A percentile compares a stretch with the other conserved stretches of the same genome.
Evolutionary conservation across 495 filamentous ascomycete genomes (phyloP).

Genomic region (Friedmanniomyces endolithicus): DNA sequence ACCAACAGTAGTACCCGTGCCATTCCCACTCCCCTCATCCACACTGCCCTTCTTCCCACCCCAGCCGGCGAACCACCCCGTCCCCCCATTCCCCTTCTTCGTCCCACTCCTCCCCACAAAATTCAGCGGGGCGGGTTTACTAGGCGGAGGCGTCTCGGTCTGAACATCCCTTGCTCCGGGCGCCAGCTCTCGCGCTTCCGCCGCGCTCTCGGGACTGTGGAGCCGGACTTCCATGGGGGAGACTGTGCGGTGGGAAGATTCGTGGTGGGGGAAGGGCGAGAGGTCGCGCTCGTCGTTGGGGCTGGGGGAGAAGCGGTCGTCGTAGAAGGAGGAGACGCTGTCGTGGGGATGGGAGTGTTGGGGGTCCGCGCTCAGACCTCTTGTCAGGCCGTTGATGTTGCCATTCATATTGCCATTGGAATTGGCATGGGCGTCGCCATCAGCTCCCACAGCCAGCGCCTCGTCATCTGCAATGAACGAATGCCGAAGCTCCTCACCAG

Average conservation of each 20-base stretch:
- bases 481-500: conserved; percentile 25
- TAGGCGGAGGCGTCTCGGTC: no score
- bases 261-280: background rate
- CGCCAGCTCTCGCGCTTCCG: no score
- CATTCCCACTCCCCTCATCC: no score
- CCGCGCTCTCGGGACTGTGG: background rate
- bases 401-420: background rate
- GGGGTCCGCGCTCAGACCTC: no score
- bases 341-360: conserved; percentile 1
- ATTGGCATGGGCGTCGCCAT: no score
- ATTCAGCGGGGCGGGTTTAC: no score
- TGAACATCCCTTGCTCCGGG: no score
- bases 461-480: conserved; percentile 10
- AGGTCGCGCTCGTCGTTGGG: background rate
- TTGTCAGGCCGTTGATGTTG: no score
- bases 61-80: no score
- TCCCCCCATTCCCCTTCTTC: background rate
- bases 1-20: no score
- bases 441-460: background rate
- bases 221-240: background rate
- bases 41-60: no score
- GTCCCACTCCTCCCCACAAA: no score
- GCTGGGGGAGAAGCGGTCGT: conserved; percentile 6
- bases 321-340: conserved; percentile 13
- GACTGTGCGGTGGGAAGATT: background rate